Evolutionary conservation across 106 monocot species (phyloP).

Genomic region (Xerophyta viscosa): DNA sequence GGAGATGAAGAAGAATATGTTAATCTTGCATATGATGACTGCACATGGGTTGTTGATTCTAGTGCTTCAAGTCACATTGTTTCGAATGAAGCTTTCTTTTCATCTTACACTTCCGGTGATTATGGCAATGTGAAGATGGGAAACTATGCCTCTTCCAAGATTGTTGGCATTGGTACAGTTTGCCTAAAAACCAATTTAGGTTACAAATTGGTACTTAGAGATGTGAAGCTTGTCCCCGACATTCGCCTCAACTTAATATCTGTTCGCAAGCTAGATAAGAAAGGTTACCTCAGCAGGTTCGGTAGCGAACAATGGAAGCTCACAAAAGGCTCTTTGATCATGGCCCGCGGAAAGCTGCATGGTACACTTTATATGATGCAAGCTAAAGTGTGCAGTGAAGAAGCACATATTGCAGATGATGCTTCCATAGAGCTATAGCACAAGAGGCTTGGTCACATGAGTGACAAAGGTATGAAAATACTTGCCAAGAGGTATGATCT

Average conservation of each 20-base stretch:
- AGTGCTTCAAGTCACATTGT: not conserved
- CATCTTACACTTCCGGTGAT: not conserved
- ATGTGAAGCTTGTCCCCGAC: constrained; percentile 3
- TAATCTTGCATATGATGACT: not conserved
- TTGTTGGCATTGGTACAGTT: not conserved
- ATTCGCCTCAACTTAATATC: constrained; percentile 6
- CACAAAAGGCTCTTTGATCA: constrained; percentile 2
- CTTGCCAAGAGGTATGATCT: not conserved
- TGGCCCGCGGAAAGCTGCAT: constrained; percentile 5
- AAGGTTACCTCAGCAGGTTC: not conserved
- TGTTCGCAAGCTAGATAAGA: not conserved
- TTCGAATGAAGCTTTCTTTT: not conserved
- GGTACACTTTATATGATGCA: constrained; percentile 5
- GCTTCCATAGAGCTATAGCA: not conserved
- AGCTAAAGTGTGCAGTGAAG: not conserved
- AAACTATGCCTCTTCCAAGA: not conserved
- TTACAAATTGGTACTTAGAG: not conserved
- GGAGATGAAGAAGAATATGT: not conserved
- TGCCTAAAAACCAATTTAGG: constrained; percentile 1
- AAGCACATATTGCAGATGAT: constrained; percentile 2
- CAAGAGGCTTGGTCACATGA: constrained; percentile 3
- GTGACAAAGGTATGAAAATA: not conserved
- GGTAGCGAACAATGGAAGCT: constrained; percentile 3
- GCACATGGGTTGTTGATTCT: not conserved
- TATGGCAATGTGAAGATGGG: not conserved